phyloP scores from a whole-genome alignment of 2,329 filamentous ascomycete genomes.

The Ampelomyces quisqualis region DNA sequence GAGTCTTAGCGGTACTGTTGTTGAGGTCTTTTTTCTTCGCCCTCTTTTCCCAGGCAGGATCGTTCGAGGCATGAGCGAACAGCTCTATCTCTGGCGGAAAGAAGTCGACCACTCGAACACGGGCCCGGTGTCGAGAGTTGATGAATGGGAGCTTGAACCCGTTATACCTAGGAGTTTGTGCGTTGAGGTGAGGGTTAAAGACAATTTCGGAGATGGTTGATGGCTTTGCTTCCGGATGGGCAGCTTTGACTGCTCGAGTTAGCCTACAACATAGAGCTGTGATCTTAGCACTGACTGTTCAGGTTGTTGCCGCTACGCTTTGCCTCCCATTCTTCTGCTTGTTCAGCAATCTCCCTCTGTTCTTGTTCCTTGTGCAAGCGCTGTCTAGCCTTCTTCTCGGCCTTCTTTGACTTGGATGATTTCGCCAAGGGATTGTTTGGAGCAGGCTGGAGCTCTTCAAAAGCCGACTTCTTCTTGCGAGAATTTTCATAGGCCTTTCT shows the following conservation, averaged over 20 bases:
- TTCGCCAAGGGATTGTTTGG: slow-evolving; percentile 19
- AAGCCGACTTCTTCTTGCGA: slow-evolving; percentile 13
- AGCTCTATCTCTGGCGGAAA: slow-evolving; percentile 68
- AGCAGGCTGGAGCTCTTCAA: slow-evolving; percentile 14
- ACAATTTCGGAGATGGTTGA: slow-evolving; percentile 50
- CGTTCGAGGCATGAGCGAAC: slow-evolving; percentile 59
- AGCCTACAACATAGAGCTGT: not conserved
- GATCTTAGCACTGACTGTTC: slow-evolving; percentile 41
- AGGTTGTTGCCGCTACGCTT: slow-evolving; percentile 37
- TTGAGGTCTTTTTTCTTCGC: slow-evolving; percentile 41
- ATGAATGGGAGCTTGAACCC: slow-evolving; percentile 65
- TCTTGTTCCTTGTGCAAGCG: slow-evolving; percentile 35
- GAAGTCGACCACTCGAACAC: slow-evolving; percentile 80
- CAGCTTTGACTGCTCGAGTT: slow-evolving; percentile 49
- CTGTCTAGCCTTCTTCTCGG: slow-evolving; percentile 20
- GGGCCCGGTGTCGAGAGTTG: slow-evolving; percentile 68
- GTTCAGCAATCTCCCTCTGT: slow-evolving; percentile 38
- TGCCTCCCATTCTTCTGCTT: slow-evolving; percentile 15
- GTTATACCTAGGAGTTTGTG: slow-evolving; percentile 35
- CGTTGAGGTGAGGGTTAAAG: slow-evolving; percentile 47
- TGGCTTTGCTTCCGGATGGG: slow-evolving; percentile 41
- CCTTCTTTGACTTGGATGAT: slow-evolving; percentile 40
- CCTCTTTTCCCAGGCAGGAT: slow-evolving; percentile 31
- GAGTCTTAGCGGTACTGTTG: slow-evolving; percentile 46
- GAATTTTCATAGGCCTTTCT: slow-evolving; percentile 62